Base-by-base conservation (phyloP, 2,329 filamentous ascomycete species). In the Cryphonectria parasitica region DNA sequence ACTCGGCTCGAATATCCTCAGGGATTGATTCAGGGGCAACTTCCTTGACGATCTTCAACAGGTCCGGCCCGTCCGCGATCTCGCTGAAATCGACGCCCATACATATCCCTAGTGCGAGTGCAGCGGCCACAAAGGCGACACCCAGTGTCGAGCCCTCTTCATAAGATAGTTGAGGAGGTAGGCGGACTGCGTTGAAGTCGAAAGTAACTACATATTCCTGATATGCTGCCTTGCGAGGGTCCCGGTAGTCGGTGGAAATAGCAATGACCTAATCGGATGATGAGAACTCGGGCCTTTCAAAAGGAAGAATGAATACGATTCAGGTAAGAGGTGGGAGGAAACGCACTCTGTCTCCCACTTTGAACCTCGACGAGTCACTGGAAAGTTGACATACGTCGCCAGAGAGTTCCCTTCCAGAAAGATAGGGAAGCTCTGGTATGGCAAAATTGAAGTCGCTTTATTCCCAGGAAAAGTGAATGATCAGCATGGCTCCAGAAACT, bases 171-270 rank as follows among this genome's bases (percentile, higher is more conserved):
- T 82, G 78, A 0, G 81, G 78, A 0, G 91, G 91, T 25, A 93
- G 84, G 7, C 87, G 84, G 6, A 89, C 89, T 0, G 88, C 85
- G 76, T 92, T 93, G 79, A 87, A 91, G 72, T 88, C 84, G 0
- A 86, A 88, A 0, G 89, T 87, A 4, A 92, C 83, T 25, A 88
- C 88, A 74, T 91, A 93, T 76, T 92, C 83, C 78, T 93, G 91
- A 77, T 90, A 93, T 0, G 90, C 89, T 0, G 90, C 90, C 78
- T 93, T 93, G 45, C 91, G 85, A 28, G 89, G 83, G 75, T 93
- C 91, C 22, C 91, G 86, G 76, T 93, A 93, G 79, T 93, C 91
- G 41, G 91, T 93, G 0, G 90, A 92, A 19, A 91, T 89, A n/a
- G 88, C 87, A 45, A 92, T 84, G 13, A 86, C 83, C 80, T 83